phyloP scores from a whole-genome alignment of 495 filamentous ascomycete genomes.

The Tuber calosporum region DNA sequence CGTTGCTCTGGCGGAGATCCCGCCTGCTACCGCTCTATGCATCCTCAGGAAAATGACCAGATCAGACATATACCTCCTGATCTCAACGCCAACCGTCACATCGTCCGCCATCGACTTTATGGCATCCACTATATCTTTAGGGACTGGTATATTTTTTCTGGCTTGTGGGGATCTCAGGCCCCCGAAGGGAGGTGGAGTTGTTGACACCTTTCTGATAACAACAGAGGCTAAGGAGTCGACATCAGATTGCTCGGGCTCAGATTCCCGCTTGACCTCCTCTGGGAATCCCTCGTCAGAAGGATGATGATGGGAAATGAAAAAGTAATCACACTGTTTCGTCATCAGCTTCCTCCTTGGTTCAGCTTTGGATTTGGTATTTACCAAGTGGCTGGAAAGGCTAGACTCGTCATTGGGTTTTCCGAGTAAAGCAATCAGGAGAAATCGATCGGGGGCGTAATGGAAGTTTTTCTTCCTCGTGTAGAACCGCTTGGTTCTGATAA shows the following conservation, averaged over 20 bases:
- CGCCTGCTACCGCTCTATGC: constrained; percentile 73
- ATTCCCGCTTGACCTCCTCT: constrained; percentile 57
- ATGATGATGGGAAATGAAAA: constrained; percentile 86
- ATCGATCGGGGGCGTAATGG: constrained; percentile 66
- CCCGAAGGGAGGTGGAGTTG: constrained; percentile 31
- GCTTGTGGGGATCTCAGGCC: constrained; percentile 42
- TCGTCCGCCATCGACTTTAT: constrained; percentile 31
- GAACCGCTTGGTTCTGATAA: constrained; percentile 72
- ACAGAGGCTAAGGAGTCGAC: constrained; percentile 43
- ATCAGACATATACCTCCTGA: constrained; percentile 75
- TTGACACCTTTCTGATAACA: constrained; percentile 41
- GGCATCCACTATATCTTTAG: constrained; percentile 19
- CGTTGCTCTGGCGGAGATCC: constrained; percentile 69
- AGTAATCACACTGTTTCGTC: constrained; percentile 65
- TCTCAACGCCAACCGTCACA: constrained; percentile 51
- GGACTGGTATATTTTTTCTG: constrained; percentile 26
- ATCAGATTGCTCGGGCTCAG: constrained; percentile 39
- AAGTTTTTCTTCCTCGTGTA: constrained; percentile 59
- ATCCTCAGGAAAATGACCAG: constrained; percentile 75
- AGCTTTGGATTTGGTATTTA: constrained; percentile 23
- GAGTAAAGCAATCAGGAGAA: constrained; percentile 71
- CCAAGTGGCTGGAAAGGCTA: constrained; percentile 45
- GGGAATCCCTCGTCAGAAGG: constrained; percentile 61
- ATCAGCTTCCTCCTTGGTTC: constrained; percentile 45
- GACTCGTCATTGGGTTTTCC: constrained; percentile 45